Evolutionary conservation across 106 monocot genomes (phyloP), one percentile per base, ranked within the genome.

Genomic region (Triglochin maritima): DNA sequence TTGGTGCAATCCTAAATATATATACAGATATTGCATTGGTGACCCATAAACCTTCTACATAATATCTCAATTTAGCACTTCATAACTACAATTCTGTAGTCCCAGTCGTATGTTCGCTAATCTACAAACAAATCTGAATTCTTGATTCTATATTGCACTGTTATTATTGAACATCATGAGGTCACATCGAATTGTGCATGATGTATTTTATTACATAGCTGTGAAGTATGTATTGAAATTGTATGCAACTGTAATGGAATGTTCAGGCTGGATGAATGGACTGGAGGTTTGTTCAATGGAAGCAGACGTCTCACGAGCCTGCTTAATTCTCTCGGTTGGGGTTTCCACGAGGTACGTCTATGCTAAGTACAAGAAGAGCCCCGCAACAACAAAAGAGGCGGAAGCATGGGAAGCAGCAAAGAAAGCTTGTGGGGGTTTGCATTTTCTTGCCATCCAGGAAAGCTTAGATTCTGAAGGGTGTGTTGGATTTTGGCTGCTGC

Each of bases 321-420:
- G 54, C 75, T 67, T 95, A 81, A 76, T 95, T 48, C 66, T 95
- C 9, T 87, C 89, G 2, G 85, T 81, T 13, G 89, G 94, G 6
- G 82, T 89, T 14, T 80, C 86, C 11, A 87, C 84, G 7, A 81
- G 94, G 69, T 95, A 95, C 59, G 7, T 81, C 17, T 95, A 95
- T 50, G 87, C 90, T 14, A 85, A 80, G 8, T 95, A 90, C 71
- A 82, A 78, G 62, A 90, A 90, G 58, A 90, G 64, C 57, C 58
- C 77, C 9, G 77, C 63, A 12, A 79, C 94, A 12, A 90, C 90
- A 3, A 69, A 69, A 54, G 94, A 95, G 52, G 94, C 94, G 2
- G 94, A 94, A 67, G 89, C 94, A 7, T 94, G 94, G 94, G 89
- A 89, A 72, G 84, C 83, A 29, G 87, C 89, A 50, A 95, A 95